Evolutionary conservation across 129 eudicot species (phyloP), one percentile per base, ranked within the genome.

Genomic region (Pseudognaphalium luteoalbum): DNA sequence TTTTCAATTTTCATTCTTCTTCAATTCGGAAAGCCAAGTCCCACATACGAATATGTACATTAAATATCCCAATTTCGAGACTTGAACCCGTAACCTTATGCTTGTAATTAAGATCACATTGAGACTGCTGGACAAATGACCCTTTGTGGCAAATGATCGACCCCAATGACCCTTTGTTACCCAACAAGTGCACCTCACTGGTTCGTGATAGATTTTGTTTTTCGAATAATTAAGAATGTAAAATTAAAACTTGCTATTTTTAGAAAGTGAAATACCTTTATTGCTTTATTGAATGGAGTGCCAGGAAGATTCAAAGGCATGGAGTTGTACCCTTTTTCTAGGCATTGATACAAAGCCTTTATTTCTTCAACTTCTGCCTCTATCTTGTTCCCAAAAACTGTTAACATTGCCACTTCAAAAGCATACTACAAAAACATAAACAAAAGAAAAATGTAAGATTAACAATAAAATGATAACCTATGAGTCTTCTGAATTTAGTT

Each of bases 251-350:
- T 30, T 71, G 56, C 42, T 68, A 29, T 58, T 58, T 74, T 20
- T 35, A 34, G 44, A 68, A 68, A 34, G 37, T 19, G 28, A n/a
- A 51, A 19, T 60, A 87, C 98, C 90, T 88, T 93, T 88, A 87
- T 85, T 22, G 98, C 86, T 80, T 84, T 88, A 85, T 84, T 68
- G 65, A 83, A 93, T 35, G 84, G 87, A 64, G 96, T 93, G 67
- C 91, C 93, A 20, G 97, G 97, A 37, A 93, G 78, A 85, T 88
- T 71, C 73, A 93, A 64, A 67, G 98, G 96, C 97, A 93, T 93
- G 67, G 97, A 93, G 78, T 93, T 93, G 91, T 91, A 93, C 7
- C 98, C 98, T 79, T 87, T 91, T 81, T 93, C 98, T 62, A 93
- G 74, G 56, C 81, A 68, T 37, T 82, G 86, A 71, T 91, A 93